Evolutionary conservation across 352 stramenopile genomes (phyloP).

Genomic region (Globisporangium solare): DNA sequence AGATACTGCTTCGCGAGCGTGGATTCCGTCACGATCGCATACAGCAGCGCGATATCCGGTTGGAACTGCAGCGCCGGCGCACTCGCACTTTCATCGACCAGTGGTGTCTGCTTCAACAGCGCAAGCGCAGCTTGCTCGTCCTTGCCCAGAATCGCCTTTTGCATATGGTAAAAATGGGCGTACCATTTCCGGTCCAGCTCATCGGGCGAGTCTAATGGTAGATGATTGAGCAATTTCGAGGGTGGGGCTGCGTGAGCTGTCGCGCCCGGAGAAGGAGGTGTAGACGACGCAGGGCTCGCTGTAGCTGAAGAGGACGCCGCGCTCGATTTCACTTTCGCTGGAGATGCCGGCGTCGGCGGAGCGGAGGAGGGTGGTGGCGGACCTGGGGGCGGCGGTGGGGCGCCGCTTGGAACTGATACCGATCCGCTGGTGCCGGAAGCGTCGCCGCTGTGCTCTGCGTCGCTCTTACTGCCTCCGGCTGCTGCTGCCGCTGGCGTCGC

Average conservation of each 20-base stretch:
- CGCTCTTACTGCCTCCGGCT: constrained; percentile 7
- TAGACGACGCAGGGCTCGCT: constrained; percentile 10
- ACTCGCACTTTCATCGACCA: constrained; percentile 1
- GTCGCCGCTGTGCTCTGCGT: not conserved
- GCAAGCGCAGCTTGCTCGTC: constrained; percentile 47
- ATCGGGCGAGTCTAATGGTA: constrained; percentile 66
- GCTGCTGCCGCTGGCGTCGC: not conserved
- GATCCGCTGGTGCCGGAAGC: not conserved
- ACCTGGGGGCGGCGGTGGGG: constrained; percentile 34
- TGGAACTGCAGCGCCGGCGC: constrained; percentile 53
- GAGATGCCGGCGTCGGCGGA: constrained; percentile 11
- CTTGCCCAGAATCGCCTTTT: constrained; percentile 74
- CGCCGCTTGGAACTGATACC: constrained; percentile 11
- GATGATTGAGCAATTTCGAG: constrained; percentile 72
- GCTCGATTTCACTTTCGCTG: constrained; percentile 14
- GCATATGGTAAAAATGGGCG: constrained; percentile 82
- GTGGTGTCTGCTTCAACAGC: constrained; percentile 56
- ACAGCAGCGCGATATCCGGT: constrained; percentile 73
- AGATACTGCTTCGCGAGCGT: constrained; percentile 71
- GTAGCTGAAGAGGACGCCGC: not conserved
- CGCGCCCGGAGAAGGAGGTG: constrained; percentile 26
- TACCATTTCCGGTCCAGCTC: constrained; percentile 86
- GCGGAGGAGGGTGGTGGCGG: constrained; percentile 27
- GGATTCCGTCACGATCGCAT: constrained; percentile 71
- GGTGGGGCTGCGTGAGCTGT: constrained; percentile 30